A percentile compares a stretch with the other conserved stretches of the same genome.
Conservation (phyloP, 495 filamentous ascomycete genomes). For the Xylaria castorea region DNA sequence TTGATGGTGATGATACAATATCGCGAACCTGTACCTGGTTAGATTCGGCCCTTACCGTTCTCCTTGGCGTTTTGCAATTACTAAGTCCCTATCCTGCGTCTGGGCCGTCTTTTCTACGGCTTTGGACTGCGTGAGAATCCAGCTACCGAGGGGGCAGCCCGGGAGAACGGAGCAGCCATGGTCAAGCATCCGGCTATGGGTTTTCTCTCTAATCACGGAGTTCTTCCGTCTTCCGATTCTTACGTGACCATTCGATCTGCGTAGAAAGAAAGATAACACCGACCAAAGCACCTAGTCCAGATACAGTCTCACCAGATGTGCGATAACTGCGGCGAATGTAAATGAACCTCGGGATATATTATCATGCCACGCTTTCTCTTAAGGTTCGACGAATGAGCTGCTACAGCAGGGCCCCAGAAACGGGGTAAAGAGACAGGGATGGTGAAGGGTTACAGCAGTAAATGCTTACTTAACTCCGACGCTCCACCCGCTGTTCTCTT, state of each 20-base stretch:
- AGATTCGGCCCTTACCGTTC: slow-evolving; percentile 10
- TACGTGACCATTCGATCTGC: background rate
- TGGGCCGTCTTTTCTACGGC: background rate
- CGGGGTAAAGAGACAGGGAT: background rate
- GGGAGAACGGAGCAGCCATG: slow-evolving; percentile 2
- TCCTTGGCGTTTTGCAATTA: background rate
- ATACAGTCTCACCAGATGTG: background rate
- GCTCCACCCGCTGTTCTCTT: background rate
- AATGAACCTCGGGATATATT: background rate
- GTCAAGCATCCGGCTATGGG: background rate
- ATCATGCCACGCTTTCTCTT: background rate
- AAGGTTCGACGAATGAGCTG: background rate
- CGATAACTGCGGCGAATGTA: background rate
- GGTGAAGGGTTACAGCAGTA: background rate
- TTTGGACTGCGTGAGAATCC: background rate
- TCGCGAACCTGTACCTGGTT: background rate
- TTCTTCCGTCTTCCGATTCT: background rate
- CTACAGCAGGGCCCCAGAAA: background rate
- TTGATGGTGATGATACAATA: slow-evolving; percentile 13
- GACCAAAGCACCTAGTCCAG: background rate
- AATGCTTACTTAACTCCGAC: slow-evolving; percentile 9
- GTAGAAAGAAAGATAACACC: background rate
- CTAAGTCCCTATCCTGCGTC: background rate
- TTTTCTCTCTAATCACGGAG: background rate
- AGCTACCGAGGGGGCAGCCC: background rate